Evolutionary conservation across 345 rosid genomes (phyloP).

Genomic region (Lepidium aucheri): DNA sequence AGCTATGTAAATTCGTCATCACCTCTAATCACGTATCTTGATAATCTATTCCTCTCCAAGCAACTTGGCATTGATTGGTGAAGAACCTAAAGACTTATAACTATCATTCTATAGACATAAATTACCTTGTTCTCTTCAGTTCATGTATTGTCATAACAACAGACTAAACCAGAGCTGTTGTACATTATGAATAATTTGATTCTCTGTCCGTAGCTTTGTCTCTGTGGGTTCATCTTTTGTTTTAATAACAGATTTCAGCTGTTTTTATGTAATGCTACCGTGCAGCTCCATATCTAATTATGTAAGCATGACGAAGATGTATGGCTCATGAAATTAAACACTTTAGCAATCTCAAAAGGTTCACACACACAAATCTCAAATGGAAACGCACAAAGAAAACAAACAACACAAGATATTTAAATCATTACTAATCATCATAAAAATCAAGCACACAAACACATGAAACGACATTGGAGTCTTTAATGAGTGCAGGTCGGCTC

Average conservation of each 20-base stretch:
- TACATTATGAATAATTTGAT: not conserved
- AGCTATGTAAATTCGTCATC: slow-evolving; percentile 47
- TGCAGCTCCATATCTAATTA: not conserved
- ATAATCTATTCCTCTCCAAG: slow-evolving; percentile 59
- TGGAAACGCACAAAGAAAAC: not conserved
- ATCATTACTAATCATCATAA: not conserved
- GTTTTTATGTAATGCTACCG: not conserved
- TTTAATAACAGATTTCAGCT: not conserved
- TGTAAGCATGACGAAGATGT: too few species aligned
- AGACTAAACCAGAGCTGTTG: not conserved
- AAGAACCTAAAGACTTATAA: slow-evolving; percentile 9
- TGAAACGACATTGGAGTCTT: not conserved
- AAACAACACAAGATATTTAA: not conserved
- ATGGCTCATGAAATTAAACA: not conserved
- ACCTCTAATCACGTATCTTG: slow-evolving; percentile 52
- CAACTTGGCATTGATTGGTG: slow-evolving; percentile 86
- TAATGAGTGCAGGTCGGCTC: slow-evolving; percentile 53
- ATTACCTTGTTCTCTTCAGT: not conserved
- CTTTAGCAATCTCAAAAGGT: not conserved
- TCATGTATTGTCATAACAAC: not conserved
- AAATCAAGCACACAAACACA: not conserved
- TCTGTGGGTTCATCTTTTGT: not conserved
- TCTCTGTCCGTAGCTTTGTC: not conserved
- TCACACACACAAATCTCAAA: not conserved
- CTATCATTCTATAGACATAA: too few species aligned